Percentiles rank a stretch among this genome's conserved stretches.
Evolutionary conservation across 768 basidiomycete genomes (phyloP).

Genomic region (Tricholoma bakamatsutake): DNA sequence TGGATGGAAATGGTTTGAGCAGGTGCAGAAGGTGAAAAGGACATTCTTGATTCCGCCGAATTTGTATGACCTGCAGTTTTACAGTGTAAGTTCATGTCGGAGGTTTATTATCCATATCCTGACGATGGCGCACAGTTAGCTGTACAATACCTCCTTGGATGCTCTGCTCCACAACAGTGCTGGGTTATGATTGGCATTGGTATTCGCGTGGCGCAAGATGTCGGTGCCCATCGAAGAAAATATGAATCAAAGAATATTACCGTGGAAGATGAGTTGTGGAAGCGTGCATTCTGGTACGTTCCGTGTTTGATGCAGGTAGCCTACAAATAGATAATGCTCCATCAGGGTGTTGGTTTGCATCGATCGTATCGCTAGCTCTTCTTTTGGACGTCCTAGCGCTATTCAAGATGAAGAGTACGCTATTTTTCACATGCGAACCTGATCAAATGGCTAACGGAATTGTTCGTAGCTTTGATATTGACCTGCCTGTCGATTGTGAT

Average conservation of each 20-base stretch:
- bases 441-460: neutral
- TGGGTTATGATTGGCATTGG: constrained; percentile 73
- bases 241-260: constrained; percentile 27
- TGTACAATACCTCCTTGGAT: constrained; percentile 48
- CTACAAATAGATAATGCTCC: neutral
- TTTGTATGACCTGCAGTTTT: constrained; percentile 71
- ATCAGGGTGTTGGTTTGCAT: constrained; percentile 50
- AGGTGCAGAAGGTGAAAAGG: constrained; percentile 59
- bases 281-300: constrained; percentile 57
- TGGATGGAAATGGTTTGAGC: constrained; percentile 66
- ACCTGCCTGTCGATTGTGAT: constrained; percentile 57
- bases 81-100: constrained; percentile 34
- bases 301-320: constrained; percentile 6
- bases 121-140: constrained; percentile 33
- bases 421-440: constrained; percentile 4
- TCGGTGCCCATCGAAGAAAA: constrained; percentile 61
- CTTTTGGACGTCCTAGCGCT: constrained; percentile 68
- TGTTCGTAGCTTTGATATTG: constrained; percentile 60
- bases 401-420: constrained; percentile 77
- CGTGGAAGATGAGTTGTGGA: constrained; percentile 69
- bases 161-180: constrained; percentile 54
- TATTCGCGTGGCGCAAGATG: constrained; percentile 70
- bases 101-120: constrained; percentile 5
- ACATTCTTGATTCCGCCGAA: constrained; percentile 58
- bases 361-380: constrained; percentile 45